These are phyloP conservation scores for Malania oleifera DNA, from an alignment of 164 flowering plant species.

Conservation along the genomic window DNA sequence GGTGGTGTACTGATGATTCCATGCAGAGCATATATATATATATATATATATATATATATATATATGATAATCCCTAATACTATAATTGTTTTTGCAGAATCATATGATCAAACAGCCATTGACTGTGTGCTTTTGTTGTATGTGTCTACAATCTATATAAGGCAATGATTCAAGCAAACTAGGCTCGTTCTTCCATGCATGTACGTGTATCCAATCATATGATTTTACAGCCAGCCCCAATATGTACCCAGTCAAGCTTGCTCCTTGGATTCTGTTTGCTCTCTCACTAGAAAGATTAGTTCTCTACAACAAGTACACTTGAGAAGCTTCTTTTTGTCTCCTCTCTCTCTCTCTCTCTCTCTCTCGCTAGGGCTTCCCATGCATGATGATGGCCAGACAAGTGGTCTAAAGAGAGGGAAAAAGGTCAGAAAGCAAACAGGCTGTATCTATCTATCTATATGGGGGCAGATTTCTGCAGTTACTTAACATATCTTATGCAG, in stretches of 20 bases:
- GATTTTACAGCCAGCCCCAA: background rate
- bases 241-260: background rate
- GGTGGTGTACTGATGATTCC: background rate
- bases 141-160: background rate
- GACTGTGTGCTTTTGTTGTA: background rate
- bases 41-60: background rate
- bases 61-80: too few relatives aligned
- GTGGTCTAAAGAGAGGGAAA: too few relatives aligned
- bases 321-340: conserved; percentile 31
- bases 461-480: too few relatives aligned
- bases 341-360: conserved; percentile 11
- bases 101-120: background rate
- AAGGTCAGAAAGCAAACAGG: too few relatives aligned
- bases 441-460: too few relatives aligned
- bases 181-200: conserved; percentile 22
- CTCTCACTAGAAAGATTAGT: background rate
- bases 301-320: conserved; percentile 14
- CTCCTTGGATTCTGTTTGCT: conserved; percentile 36
- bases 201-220: conserved; percentile 16
- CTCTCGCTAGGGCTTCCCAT: too few relatives aligned
- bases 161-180: background rate
- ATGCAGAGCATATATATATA: background rate
- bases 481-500: too few relatives aligned
- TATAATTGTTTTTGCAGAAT: background rate
- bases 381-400: too few relatives aligned